phyloP scores from a whole-genome alignment of 805 yeast species.

The Cyberlindnera saturnus region DNA sequence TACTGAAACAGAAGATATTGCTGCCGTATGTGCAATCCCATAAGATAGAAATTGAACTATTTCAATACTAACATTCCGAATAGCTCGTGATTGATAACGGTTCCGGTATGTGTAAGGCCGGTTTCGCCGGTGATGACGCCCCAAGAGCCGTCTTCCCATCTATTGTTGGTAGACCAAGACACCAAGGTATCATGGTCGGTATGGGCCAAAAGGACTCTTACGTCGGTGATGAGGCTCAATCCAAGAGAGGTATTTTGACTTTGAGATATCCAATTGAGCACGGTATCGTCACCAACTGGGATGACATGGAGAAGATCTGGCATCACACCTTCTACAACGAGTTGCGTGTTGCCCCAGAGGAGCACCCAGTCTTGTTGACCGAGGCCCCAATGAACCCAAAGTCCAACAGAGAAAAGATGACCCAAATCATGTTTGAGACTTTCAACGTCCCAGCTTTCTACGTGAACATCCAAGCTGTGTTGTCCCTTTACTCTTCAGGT shows the following conservation, averaged over 20 bases:
- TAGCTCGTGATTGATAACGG: conserved; percentile 92
- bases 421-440: conserved; percentile 98
- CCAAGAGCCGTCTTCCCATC: conserved; percentile 99
- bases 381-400: conserved; percentile 99
- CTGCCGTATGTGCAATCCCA: conserved; percentile 8
- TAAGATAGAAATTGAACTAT: neutral
- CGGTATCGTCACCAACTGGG: conserved; percentile 99
- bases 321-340: conserved; percentile 99
- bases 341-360: conserved; percentile 99
- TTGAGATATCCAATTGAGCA: conserved; percentile 99
- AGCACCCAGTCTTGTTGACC: conserved; percentile 97
- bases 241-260: conserved; percentile 99
- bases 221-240: conserved; percentile 99
- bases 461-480: conserved; percentile 97
- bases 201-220: conserved; percentile 99
- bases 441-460: conserved; percentile 99
- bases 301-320: conserved; percentile 99
- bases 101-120: conserved; percentile 99
- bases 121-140: conserved; percentile 99
- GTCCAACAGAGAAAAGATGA: conserved; percentile 99
- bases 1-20: conserved; percentile 10
- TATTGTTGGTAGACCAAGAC: conserved; percentile 99
- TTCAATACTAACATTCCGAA: conserved; percentile 16
- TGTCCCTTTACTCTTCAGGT: conserved; percentile 97
- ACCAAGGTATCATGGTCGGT: conserved; percentile 99